Evolutionary conservation across 345 rosid genomes (phyloP), one percentile per base, ranked within the genome.

Genomic region (Eucalyptus erythrocorys): DNA sequence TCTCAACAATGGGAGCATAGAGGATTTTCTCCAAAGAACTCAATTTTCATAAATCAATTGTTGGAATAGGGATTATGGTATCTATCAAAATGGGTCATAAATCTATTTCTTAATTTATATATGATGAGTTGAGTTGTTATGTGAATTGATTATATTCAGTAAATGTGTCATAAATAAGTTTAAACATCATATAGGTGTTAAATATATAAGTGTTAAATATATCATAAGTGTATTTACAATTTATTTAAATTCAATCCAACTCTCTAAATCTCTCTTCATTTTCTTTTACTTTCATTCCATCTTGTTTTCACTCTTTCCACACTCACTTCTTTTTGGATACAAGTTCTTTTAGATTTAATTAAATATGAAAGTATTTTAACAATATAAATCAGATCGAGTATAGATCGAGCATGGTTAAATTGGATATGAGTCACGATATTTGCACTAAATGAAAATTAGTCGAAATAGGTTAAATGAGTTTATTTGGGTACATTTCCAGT

Each of bases 391-490:
- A 4, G 57, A 0, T 53, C 0, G 1, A 5, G 13, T 57, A 26
- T 26, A 15, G 13, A 27, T 59, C 27, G 66, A 0, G 66, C 11
- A 26, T 2, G 24, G 4, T 14, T 19, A 9, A 11, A 22, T 71
- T 11, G 3, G 7, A 9, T 34, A 34, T 3, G 43, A 34, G 13
- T 32, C 32, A 66, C 1, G 3, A 66, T 16, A 68, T 3, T 34
- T 8, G 24, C 12, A 16, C 11, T 3, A 4, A 1, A 68, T 34
- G 42, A 34, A 68, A 68, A 68, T 68, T 19, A 10, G 2, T 17
- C 6, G 6, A 68, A 32, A 32, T 7, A 0, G 6, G 0, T 68
- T 8, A 32, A 32, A n/a, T 8, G 6, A 1, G 6, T 16, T 8
- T 68, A 16, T 32, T 68, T n/a, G 19, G 16, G 76, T 6, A 14